Evolutionary conservation across 176 grass and related monocot species (phyloP).

Genomic region (bread wheat (Triticum aestivum)): IWGSC_CS_RefSeq_v2.1 NC_057814.1:271480773-271481272

Average conservation of each 20-base stretch:
- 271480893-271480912: slow-evolving; percentile 95
- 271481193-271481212: background rate
- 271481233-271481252: background rate
- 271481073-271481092: slow-evolving; percentile 94
- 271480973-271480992: slow-evolving; percentile 94
- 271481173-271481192: background rate
- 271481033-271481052: slow-evolving; percentile 92
- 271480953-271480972: slow-evolving; percentile 91
- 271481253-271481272: background rate
- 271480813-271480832: background rate
- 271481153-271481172: slow-evolving; percentile 58
- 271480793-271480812: slow-evolving; percentile 11
- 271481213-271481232: slow-evolving; percentile 5
- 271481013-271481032: slow-evolving; percentile 62
- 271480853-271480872: background rate
- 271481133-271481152: slow-evolving; percentile 77
- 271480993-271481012: slow-evolving; percentile 86
- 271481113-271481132: slow-evolving; percentile 74
- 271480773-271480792: slow-evolving; percentile 1
- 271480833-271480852: background rate
- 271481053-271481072: slow-evolving; percentile 96
- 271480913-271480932: slow-evolving; percentile 91
- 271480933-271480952: slow-evolving; percentile 89
- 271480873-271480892: background rate
- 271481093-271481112: slow-evolving; percentile 85